Base-by-base conservation (phyloP, 164 flowering plant genomes). In the Sextonia rubra region DNA sequence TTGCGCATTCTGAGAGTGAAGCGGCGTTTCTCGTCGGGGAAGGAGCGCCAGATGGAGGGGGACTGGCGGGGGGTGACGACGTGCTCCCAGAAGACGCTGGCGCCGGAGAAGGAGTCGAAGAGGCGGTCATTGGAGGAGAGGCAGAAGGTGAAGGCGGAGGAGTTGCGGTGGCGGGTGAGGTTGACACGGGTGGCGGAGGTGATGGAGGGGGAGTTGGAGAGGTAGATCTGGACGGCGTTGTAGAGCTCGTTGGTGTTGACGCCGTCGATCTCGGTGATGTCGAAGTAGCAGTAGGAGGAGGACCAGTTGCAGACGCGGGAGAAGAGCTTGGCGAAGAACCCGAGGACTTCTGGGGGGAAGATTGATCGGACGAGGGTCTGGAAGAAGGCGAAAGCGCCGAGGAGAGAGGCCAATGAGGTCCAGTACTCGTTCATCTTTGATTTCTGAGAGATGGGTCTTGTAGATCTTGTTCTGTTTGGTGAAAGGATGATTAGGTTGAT, bases 161-260 rank as follows among this genome's bases (percentile, higher is more conserved):
- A 89, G 66, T 91, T 91, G 73, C 80, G 78, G 63, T 85, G 86
- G 12, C 97, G 85, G 15, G 92, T 84, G 77, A 91, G 89, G 80
- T 83, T 83, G 20, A 90, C 75, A 7, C 92, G 86, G 73, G 70
- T 82, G 11, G 82, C 84, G 71, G 86, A 20, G 27, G 66, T 70
- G 78, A 78, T 76, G 68, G 90, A 83, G 27, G 85, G 85, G 62
- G 88, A 81, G 80, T 76, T 72, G 85, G 85, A 82, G 9, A 91
- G 87, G 75, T 91, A 91, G 77, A 90, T 89, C 72, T 87, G 92
- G 74, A 85, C 94, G 27, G 97, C 89, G 82, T 84, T 86, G 91
- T 91, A 91, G 75, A 93, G 92, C 72, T 90, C 98, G 81, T 93
- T 93, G 71, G 94, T 90, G 90, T 89, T 90, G 68, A 90, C 96